These are phyloP conservation scores for Claviceps sp. DNA, from an alignment of 2,329 filamentous ascomycete species.

Conservation along the genomic window DNA sequence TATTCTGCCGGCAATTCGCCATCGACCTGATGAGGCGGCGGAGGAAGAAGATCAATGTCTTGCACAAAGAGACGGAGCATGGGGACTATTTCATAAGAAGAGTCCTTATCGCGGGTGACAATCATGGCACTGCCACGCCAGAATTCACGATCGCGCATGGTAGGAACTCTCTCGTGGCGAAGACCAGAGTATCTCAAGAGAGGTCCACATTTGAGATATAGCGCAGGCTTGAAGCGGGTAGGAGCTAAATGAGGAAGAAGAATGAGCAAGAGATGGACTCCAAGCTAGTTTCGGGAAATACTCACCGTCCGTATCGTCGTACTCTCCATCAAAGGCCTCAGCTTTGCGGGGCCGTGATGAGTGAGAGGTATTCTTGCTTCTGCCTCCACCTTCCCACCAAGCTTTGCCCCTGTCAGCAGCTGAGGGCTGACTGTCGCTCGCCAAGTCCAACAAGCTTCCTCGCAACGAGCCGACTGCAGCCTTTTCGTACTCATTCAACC, in stretches of 20 bases:
- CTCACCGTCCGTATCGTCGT: constrained; percentile 48
- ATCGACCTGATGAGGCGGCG: constrained; percentile 55
- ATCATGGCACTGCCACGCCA: constrained; percentile 96
- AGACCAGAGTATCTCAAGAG: constrained; percentile 82
- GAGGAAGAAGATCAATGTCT: constrained; percentile 67
- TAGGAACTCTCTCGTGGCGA: constrained; percentile 42
- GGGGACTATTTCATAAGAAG: constrained; percentile 68
- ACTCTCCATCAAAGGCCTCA: constrained; percentile 53
- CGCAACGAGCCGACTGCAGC: constrained; percentile 48
- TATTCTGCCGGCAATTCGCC: constrained; percentile 65
- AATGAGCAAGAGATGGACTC: background rate
- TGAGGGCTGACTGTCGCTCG: constrained; percentile 20
- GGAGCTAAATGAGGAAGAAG: constrained; percentile 24
- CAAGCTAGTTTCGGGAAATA: background rate
- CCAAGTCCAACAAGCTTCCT: constrained; percentile 46
- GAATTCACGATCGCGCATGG: constrained; percentile 49
- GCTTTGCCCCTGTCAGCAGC: constrained; percentile 39
- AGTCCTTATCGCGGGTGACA: constrained; percentile 73
- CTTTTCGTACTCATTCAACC: constrained; percentile 62
- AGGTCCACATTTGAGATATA: constrained; percentile 84
- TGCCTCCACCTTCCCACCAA: constrained; percentile 62
- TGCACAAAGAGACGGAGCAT: constrained; percentile 76
- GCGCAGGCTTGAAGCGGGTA: constrained; percentile 66
- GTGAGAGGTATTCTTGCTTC: constrained; percentile 31
- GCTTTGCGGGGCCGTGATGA: constrained; percentile 38